Evolutionary conservation across 148 eudicot species (phyloP), one percentile per base, ranked within the genome.

Genomic region (Heliamphora exappendiculata): DNA sequence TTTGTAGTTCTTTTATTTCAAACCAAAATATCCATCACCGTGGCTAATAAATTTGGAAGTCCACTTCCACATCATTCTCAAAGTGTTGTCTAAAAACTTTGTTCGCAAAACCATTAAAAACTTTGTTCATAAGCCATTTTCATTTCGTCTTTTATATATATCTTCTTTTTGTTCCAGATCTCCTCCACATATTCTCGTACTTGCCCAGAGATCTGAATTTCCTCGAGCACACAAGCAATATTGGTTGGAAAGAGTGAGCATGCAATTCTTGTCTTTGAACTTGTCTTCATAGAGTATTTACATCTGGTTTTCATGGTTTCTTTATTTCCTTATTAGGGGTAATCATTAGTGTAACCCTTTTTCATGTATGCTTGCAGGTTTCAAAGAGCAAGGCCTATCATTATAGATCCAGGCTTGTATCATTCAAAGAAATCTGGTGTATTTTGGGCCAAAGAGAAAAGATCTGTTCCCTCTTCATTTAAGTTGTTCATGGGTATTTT

Each of bases 161-260:
- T 60, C 14, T 75, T 59, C 11, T 28, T 70, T 74, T 78, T 62
- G 75, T 59, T 74, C 47, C 91, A 94, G 98, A 95, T 91, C 88
- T 92, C 71, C 85, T 95, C 80, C 98, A 95, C 82, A 92, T 95
- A 69, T 95, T 95, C 85, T 95, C 98, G 1, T 92, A 84, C 87
- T 87, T 95, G 88, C 98, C 97, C 20, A 87, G 91, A 72, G 94
- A 91, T 79, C 82, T 95, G 85, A 95, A 95, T 85, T 95, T 95
- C 84, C 79, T 95, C 74, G 90, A 95, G 90, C 98, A 95, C 80
- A 81, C 97, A 22, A 95, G 96, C 73, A 87, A 86, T 77, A 79
- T 95, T 77, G 97, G 96, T 73, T 95, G 93, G 95, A 95, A 92
- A 90, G 98, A 95, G 97, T 91, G 82, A 90, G 95, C 72, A 37